Percentiles rank a stretch among this genome's conserved stretches.
These are phyloP conservation scores for Podospora tetraspora DNA, from an alignment of 495 filamentous ascomycete species.

Conservation along the genomic window DNA sequence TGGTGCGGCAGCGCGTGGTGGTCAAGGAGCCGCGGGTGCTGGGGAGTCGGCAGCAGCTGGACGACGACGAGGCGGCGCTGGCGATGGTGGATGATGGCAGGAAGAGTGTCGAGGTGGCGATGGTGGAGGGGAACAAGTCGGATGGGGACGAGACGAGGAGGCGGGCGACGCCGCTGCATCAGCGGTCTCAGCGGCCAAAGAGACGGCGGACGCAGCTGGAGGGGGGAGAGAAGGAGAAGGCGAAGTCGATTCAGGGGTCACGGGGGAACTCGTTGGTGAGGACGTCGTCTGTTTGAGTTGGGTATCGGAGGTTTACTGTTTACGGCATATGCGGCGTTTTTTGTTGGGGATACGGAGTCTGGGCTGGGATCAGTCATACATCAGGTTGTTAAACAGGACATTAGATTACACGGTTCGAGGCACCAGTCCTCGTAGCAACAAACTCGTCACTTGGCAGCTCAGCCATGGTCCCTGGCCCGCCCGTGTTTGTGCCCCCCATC, in stretches of 20 bases:
- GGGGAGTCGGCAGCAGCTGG: conserved; percentile 1
- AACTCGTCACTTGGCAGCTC: not conserved
- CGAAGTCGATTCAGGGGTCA: not conserved
- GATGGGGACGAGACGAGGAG: conserved; percentile 1
- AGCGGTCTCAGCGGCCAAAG: not conserved
- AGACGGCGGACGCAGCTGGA: not conserved
- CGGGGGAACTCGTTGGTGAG: not conserved
- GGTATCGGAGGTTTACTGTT: not conserved
- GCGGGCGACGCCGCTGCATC: conserved; percentile 8
- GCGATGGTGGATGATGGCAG: conserved; percentile 5
- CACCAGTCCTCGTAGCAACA: not conserved
- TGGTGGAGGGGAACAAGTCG: not conserved
- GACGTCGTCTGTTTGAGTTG: not conserved
- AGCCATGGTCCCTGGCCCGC: not conserved
- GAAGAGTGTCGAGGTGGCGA: not conserved
- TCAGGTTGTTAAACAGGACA: not conserved
- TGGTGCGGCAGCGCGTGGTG: not conserved
- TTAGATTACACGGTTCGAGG: not conserved
- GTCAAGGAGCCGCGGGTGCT: not conserved
- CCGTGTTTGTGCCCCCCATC: not conserved
- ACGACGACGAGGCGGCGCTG: conserved; percentile 2
- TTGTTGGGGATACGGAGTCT: not conserved
- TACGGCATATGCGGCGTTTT: not conserved
- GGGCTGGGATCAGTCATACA: not conserved
- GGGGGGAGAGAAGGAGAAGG: not conserved